Evolutionary conservation across 2,329 filamentous ascomycete genomes (phyloP).

Genomic region (Tolypocladium endophyticum): DNA sequence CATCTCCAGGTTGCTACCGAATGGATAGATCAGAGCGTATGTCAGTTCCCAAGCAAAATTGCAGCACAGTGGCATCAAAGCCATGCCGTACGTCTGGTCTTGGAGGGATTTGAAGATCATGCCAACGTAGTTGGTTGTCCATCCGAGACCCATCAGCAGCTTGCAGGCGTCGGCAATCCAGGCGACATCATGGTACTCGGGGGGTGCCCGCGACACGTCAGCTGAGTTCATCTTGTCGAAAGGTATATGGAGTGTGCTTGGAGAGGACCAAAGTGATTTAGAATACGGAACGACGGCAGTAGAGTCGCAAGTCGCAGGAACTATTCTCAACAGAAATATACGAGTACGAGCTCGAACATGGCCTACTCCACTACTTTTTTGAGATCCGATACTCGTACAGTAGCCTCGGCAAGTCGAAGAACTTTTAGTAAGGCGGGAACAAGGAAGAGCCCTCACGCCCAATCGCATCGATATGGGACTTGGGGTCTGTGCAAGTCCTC

Average conservation of each 20-base stretch:
- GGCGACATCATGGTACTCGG: slow-evolving; percentile 1
- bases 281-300: background rate
- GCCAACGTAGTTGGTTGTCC: slow-evolving; percentile 1
- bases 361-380: background rate
- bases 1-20: background rate
- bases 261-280: background rate
- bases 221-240: background rate
- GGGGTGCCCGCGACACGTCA: background rate
- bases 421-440: too few species aligned
- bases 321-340: background rate
- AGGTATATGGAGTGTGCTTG: background rate
- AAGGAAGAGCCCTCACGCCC: background rate
- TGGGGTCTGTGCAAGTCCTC: background rate
- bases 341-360: too few species aligned
- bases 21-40: slow-evolving; percentile 1
- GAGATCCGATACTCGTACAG: background rate
- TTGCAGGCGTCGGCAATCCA: slow-evolving; percentile 1
- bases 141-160: background rate
- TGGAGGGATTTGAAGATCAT: background rate
- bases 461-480: background rate
- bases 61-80: slow-evolving; percentile 1
- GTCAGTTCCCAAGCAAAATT: slow-evolving; percentile 2
- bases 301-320: background rate
- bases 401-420: background rate
- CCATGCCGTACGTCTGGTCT: slow-evolving; percentile 1